phyloP scores from a whole-genome alignment of 148 eudicot genomes.

The Vaccinium darrowii region DNA sequence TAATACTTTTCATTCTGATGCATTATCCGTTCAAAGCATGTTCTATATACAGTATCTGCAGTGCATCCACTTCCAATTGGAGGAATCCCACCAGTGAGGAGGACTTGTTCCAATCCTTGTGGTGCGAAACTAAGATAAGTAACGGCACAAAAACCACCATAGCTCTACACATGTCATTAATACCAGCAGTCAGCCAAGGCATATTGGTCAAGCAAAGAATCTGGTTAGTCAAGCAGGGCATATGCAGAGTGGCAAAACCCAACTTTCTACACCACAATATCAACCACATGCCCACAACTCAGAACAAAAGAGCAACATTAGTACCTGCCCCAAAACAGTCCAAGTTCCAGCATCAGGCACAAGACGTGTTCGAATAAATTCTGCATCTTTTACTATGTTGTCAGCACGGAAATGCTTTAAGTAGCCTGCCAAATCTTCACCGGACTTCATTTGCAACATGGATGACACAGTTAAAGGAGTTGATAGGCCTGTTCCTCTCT shows the following conservation, averaged over 20 bases:
- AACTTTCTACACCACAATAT: neutral
- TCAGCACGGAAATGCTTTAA: constrained; percentile 86
- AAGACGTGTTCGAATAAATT: constrained; percentile 68
- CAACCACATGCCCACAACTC: neutral
- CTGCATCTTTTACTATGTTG: constrained; percentile 91
- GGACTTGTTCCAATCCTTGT: constrained; percentile 84
- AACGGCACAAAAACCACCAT: constrained; percentile 91
- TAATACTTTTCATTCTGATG: constrained; percentile 81
- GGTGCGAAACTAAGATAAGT: constrained; percentile 97
- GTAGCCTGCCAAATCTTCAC: constrained; percentile 62
- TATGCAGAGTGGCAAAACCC: neutral
- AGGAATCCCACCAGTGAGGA: constrained; percentile 90
- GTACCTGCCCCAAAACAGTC: constrained; percentile 94
- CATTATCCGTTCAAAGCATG: constrained; percentile 59
- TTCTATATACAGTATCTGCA: constrained; percentile 75
- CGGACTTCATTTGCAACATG: constrained; percentile 74
- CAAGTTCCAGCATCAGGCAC: constrained; percentile 83
- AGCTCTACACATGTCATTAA: constrained; percentile 56
- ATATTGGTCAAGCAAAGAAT: neutral
- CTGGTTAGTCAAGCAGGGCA: neutral
- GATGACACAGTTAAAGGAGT: constrained; percentile 81
- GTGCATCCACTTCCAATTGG: constrained; percentile 74
- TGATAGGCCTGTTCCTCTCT: constrained; percentile 98
- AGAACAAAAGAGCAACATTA: neutral
- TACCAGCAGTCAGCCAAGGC: neutral